A percentile compares a stretch with the other conserved stretches of the same genome.
These are phyloP conservation scores for Pseudocercospora eumusae DNA, from an alignment of 2,329 filamentous ascomycete genomes.

Conservation along the genomic window DNA sequence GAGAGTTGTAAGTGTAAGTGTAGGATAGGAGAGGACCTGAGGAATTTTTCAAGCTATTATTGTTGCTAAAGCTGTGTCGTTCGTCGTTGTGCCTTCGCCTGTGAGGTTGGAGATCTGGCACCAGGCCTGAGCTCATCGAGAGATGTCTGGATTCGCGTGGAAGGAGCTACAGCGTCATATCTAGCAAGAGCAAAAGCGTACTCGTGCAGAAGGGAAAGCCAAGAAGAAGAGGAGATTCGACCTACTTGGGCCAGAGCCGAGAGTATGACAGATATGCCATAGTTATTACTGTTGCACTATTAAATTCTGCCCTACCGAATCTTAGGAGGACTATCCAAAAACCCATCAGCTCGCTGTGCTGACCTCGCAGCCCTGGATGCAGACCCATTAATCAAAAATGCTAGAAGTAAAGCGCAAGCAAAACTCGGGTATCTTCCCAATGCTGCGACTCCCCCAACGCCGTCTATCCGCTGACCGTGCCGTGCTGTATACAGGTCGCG, in stretches of 20 bases:
- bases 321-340: neutral
- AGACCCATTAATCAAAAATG: slow-evolving; percentile 14
- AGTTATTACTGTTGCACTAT: neutral
- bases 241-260: neutral
- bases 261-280: neutral
- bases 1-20: neutral
- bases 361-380: slow-evolving; percentile 17
- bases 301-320: neutral
- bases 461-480: neutral
- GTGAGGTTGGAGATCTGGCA: too few relatives aligned
- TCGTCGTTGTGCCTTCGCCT: neutral
- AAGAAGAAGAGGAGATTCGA: neutral
- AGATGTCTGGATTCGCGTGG: neutral
- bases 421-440: slow-evolving; percentile 23
- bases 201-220: neutral
- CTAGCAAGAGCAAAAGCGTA: neutral
- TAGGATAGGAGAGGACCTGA: neutral
- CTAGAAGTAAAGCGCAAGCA: slow-evolving; percentile 10
- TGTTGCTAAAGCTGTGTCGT: neutral
- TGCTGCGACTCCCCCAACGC: neutral
- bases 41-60: neutral
- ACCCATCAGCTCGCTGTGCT: slow-evolving; percentile 22
- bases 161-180: neutral
- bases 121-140: too few relatives aligned
- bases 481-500: neutral